Conservation (phyloP, 257 asterid species). For the Rhazya stricta region DNA sequence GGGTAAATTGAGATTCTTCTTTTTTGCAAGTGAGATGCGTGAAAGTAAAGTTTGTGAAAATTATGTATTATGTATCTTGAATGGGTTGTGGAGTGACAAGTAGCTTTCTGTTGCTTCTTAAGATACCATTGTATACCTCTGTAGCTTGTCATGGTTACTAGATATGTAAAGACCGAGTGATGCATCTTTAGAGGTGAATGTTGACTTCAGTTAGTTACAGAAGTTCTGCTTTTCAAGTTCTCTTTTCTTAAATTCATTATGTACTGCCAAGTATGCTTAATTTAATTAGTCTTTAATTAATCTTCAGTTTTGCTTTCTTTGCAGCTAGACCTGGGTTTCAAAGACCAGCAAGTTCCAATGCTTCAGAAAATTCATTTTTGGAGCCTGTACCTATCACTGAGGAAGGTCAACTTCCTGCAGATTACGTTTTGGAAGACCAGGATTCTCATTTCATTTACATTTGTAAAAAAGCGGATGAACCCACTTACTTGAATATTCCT, state of each 20-base stretch:
- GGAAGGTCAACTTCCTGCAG: constrained; percentile 69
- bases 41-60: neutral
- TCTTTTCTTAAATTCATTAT: neutral
- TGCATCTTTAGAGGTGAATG: neutral
- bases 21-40: neutral
- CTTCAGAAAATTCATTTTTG: constrained; percentile 35
- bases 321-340: constrained; percentile 97
- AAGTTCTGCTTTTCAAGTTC: neutral
- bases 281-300: neutral
- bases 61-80: neutral
- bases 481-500: constrained; percentile 19
- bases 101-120: neutral
- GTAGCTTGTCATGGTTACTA: neutral
- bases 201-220: neutral
- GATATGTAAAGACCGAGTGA: neutral
- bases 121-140: neutral
- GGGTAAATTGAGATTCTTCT: neutral
- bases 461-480: constrained; percentile 53
- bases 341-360: constrained; percentile 43
- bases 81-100: neutral
- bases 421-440: constrained; percentile 78
- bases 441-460: constrained; percentile 88
- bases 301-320: constrained; percentile 11
- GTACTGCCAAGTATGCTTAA: neutral
- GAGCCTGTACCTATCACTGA: constrained; percentile 71